These are phyloP conservation scores for Ustilago trichophora DNA, from an alignment of 1,284 basidiomycete genomes.

Conservation along the genomic window DNA sequence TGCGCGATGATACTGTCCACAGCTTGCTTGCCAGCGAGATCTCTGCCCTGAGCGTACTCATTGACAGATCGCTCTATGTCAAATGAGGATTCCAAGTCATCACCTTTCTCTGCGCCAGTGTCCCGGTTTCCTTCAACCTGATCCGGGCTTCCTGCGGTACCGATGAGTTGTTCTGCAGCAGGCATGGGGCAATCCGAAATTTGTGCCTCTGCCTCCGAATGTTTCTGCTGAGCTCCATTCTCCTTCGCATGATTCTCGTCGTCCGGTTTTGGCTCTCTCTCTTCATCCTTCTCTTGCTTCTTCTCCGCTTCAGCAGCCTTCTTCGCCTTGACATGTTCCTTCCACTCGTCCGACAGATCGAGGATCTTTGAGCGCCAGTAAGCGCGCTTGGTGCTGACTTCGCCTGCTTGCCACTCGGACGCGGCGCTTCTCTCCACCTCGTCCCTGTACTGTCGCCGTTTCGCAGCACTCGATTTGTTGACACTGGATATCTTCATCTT, in stretches of 20 bases:
- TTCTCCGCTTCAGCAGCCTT: not conserved
- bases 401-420: constrained; percentile 35
- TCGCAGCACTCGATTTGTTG: not conserved
- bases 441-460: not conserved
- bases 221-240: not conserved
- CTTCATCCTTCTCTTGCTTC: constrained; percentile 12
- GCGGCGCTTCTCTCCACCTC: constrained; percentile 2
- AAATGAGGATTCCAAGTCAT: no score
- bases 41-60: no score
- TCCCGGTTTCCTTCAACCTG: no score
- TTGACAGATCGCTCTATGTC: no score
- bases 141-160: no score
- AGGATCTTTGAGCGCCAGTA: constrained; percentile 21
- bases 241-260: not conserved
- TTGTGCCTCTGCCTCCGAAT: not conserved
- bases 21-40: not conserved
- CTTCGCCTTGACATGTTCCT: constrained; percentile 1
- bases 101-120: no score
- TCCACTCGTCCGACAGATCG: constrained; percentile 29
- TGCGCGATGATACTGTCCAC: constrained; percentile 5
- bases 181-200: no score
- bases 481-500: not conserved
- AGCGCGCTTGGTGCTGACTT: constrained; percentile 30
- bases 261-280: not conserved
- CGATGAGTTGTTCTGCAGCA: no score